A percentile compares a stretch with the other conserved stretches of the same genome.
These are phyloP conservation scores for Urtica urens DNA, from an alignment of 306 rosid genomes.

Conservation along the genomic window DNA sequence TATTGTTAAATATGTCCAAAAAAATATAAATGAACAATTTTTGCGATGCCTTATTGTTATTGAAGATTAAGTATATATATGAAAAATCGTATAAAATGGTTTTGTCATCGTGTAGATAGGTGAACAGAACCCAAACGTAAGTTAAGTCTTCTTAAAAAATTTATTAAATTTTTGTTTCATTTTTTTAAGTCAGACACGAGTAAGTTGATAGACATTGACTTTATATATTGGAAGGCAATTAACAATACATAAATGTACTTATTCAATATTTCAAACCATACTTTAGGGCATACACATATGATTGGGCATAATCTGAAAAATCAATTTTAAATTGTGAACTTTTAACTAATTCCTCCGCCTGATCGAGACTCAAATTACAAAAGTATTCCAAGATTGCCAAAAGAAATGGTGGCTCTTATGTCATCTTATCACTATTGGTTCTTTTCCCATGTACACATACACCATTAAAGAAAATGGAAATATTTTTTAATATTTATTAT, in stretches of 20 bases:
- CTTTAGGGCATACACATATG: conserved; percentile 24
- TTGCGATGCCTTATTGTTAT: too few relatives aligned
- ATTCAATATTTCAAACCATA: conserved; percentile 13
- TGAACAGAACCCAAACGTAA: conserved; percentile 18
- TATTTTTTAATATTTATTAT: background rate
- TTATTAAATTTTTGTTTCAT: conserved; percentile 8
- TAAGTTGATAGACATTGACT: conserved; percentile 45
- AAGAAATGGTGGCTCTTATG: conserved; percentile 38
- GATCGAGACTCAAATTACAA: background rate
- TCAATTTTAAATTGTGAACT: background rate
- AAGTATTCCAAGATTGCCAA: conserved; percentile 22
- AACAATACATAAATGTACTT: background rate
- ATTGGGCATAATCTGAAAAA: conserved; percentile 23
- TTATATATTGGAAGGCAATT: conserved; percentile 19
- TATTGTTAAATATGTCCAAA: too few relatives aligned
- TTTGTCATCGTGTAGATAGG: conserved; percentile 37
- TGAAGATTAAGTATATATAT: too few relatives aligned
- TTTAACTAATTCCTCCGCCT: conserved; percentile 2
- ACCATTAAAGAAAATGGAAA: background rate
- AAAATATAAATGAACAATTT: too few relatives aligned
- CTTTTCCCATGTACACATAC: background rate
- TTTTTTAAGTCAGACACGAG: conserved; percentile 11
- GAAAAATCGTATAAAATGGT: conserved; percentile 13
- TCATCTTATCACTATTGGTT: conserved; percentile 15
- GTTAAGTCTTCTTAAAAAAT: conserved; percentile 12